phyloP scores from a whole-genome alignment of 1,284 basidiomycete genomes.

The Rhizopogon parksii region DNA sequence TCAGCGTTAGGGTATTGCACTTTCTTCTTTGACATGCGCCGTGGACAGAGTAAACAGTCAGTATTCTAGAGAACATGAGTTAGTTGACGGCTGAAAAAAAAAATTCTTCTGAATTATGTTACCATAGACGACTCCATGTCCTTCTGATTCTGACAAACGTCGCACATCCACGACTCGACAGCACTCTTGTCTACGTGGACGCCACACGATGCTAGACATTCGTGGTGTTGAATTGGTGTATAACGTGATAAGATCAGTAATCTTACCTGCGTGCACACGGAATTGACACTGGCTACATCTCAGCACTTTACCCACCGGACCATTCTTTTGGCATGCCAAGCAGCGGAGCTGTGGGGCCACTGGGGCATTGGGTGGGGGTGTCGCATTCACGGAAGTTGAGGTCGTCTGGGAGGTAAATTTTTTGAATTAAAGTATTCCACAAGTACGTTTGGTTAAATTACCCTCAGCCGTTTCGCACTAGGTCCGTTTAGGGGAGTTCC shows the following conservation, averaged over 20 bases:
- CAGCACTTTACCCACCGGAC: slow-evolving; percentile 68
- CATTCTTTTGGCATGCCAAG: slow-evolving; percentile 67
- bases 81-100: slow-evolving; percentile 4
- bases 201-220: slow-evolving; percentile 53
- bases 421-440: not conserved
- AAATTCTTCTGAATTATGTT: slow-evolving; percentile 18
- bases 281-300: slow-evolving; percentile 76
- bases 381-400: slow-evolving; percentile 49
- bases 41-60: slow-evolving; percentile 72
- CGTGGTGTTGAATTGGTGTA: slow-evolving; percentile 7
- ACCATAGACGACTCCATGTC: slow-evolving; percentile 73
- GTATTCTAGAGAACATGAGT: slow-evolving; percentile 42
- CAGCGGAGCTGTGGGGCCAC: slow-evolving; percentile 63
- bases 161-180: slow-evolving; percentile 75
- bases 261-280: slow-evolving; percentile 65
- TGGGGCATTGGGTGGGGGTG: slow-evolving; percentile 45
- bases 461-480: slow-evolving; percentile 61
- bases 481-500: slow-evolving; percentile 66
- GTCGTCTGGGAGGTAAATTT: slow-evolving; percentile 43
- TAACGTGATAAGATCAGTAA: not conserved
- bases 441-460: slow-evolving; percentile 21
- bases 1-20: slow-evolving; percentile 42
- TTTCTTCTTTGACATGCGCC: slow-evolving; percentile 45
- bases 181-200: slow-evolving; percentile 55
- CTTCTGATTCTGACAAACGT: slow-evolving; percentile 78